These are phyloP conservation scores for Colletotrichum abscissum DNA, from an alignment of 2,329 filamentous ascomycete genomes.

Conservation along the genomic window DNA sequence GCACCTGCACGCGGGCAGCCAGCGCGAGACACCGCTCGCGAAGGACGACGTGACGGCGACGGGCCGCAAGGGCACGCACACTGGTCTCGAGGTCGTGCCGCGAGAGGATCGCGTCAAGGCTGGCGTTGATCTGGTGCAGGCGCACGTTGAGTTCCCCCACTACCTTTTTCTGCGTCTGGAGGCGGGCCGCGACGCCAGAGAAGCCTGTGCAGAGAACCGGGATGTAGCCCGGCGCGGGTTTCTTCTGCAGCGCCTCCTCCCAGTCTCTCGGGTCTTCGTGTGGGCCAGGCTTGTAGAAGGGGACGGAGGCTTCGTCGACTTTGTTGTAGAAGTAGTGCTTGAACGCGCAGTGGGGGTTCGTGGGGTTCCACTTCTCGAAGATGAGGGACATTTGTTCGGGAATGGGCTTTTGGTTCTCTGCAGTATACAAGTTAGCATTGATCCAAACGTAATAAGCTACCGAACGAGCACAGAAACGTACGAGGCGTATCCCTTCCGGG, in stretches of 20 bases:
- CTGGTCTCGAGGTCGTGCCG: slow-evolving; percentile 82
- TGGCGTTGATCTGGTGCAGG: slow-evolving; percentile 83
- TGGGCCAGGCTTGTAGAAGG: slow-evolving; percentile 77
- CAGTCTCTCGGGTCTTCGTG: slow-evolving; percentile 82
- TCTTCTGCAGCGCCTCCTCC: slow-evolving; percentile 85
- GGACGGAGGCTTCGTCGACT: slow-evolving; percentile 78
- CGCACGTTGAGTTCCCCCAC: slow-evolving; percentile 77
- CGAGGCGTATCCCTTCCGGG: slow-evolving; percentile 62
- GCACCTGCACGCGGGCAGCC: slow-evolving; percentile 82
- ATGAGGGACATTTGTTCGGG: slow-evolving; percentile 79
- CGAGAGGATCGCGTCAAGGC: slow-evolving; percentile 77
- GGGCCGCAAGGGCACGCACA: slow-evolving; percentile 78
- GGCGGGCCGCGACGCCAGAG: slow-evolving; percentile 75
- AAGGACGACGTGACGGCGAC: slow-evolving; percentile 77
- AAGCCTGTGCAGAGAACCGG: slow-evolving; percentile 83
- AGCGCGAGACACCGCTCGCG: slow-evolving; percentile 79
- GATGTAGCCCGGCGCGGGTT: slow-evolving; percentile 80
- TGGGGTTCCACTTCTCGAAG: slow-evolving; percentile 79
- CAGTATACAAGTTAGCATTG: slow-evolving; percentile 23
- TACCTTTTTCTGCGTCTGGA: slow-evolving; percentile 77
- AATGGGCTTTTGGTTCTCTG: slow-evolving; percentile 76
- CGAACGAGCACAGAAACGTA: slow-evolving; percentile 43
- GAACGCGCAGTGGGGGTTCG: slow-evolving; percentile 76
- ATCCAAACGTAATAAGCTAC: neutral
- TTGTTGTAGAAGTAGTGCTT: slow-evolving; percentile 91